Conservation (phyloP, 495 filamentous ascomycete species). For the Friedmanniomyces simplex region DNA sequence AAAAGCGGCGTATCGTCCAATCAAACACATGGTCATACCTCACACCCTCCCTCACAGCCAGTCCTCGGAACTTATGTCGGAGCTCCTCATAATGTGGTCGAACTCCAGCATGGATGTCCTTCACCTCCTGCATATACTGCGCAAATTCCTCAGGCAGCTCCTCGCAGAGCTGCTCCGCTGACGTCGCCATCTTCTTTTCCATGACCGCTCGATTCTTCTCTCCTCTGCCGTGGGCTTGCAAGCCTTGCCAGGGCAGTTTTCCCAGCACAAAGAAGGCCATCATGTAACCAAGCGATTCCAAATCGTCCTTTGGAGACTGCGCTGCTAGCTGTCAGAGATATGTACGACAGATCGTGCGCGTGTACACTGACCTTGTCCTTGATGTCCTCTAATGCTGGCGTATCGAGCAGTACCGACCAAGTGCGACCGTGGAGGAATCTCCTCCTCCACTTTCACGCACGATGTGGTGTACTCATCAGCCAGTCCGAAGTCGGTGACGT, state of each 20-base stretch:
- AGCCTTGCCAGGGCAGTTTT: conserved; percentile 1
- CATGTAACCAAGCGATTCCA: conserved; percentile 4
- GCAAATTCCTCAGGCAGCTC: conserved; percentile 1
- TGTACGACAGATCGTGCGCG: neutral
- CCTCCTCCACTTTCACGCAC: neutral
- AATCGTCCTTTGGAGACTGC: conserved; percentile 4
- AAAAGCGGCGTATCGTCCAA: neutral
- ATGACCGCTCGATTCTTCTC: conserved; percentile 3
- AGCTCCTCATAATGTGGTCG: neutral
- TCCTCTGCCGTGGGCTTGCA: neutral
- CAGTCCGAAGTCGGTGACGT: no score
- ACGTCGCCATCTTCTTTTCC: conserved; percentile 3
- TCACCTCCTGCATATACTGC: neutral
- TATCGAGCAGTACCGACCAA: conserved; percentile 3
- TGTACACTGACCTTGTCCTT: conserved; percentile 2
- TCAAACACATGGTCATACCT: conserved; percentile 1
- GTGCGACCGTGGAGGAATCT: neutral
- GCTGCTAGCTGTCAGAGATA: neutral
- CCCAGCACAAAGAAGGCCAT: neutral
- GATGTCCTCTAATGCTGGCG: conserved; percentile 1
- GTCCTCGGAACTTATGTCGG: neutral
- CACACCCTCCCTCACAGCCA: conserved; percentile 1
- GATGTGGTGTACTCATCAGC: no score
- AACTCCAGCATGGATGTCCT: neutral
- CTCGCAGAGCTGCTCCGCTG: neutral